These are phyloP conservation scores for Rhipidocladum racemiflorum DNA, from an alignment of 176 grass and related monocot species.

Conservation along the genomic window DNA sequence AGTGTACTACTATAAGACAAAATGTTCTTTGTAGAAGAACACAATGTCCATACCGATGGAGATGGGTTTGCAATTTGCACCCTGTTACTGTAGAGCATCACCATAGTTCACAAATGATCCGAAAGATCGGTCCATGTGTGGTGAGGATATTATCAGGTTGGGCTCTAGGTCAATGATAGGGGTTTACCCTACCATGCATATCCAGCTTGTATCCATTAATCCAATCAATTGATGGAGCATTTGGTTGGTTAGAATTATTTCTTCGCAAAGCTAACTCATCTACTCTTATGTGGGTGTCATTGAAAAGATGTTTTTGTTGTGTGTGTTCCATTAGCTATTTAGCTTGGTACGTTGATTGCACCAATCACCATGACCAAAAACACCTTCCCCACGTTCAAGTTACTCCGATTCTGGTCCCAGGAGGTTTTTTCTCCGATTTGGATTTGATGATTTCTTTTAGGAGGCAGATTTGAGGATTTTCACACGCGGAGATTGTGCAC, in stretches of 20 bases:
- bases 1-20: not conserved
- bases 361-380: not conserved
- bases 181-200: constrained; percentile 36
- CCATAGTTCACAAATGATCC: not conserved
- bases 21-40: constrained; percentile 9
- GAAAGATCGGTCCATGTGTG: constrained; percentile 8
- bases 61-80: not conserved
- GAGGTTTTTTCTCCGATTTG: not conserved
- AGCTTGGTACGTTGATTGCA: not conserved
- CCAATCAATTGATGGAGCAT: constrained; percentile 10
- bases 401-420: not conserved
- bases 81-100: not conserved
- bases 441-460: not conserved
- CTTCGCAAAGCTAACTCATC: not conserved
- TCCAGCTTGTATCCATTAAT: constrained; percentile 43
- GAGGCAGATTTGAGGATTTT: not conserved
- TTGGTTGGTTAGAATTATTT: constrained; percentile 22
- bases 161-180: constrained; percentile 39
- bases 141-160: constrained; percentile 30
- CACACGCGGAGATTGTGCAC: not conserved
- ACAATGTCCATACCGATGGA: not conserved
- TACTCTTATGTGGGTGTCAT: not conserved
- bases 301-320: not conserved
- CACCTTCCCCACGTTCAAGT: not conserved
- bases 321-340: not conserved